A percentile compares a stretch with the other conserved stretches of the same genome.
Evolutionary conservation across 108 stramenopile species (phyloP).

Genomic region (Nitzschia sp.): DNA sequence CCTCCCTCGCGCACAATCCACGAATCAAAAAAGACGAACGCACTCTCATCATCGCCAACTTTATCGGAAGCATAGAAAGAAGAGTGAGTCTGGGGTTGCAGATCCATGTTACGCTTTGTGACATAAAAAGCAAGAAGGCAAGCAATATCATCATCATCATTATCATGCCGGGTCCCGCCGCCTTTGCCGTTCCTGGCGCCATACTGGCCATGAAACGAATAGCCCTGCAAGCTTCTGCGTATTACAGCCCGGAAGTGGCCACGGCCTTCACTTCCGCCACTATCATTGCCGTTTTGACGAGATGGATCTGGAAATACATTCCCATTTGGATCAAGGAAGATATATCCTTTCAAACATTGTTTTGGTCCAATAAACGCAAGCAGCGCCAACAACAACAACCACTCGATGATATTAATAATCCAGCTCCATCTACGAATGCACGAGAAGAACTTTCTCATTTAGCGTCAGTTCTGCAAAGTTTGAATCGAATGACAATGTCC

Average conservation of each 20-base stretch:
- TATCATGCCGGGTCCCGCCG: conserved; percentile 33
- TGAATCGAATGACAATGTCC: conserved; percentile 46
- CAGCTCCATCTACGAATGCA: background rate
- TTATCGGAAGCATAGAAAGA: too few species aligned
- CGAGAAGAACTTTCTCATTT: conserved; percentile 49
- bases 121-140: too few species aligned
- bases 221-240: conserved; percentile 22
- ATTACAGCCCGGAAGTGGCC: conserved; percentile 7
- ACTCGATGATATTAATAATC: conserved; percentile 2
- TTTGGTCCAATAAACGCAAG: background rate
- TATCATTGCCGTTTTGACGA: conserved; percentile 23
- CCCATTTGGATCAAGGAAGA: conserved; percentile 69
- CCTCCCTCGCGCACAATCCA: too few species aligned
- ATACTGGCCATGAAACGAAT: conserved; percentile 33
- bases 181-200: conserved; percentile 33
- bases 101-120: too few species aligned
- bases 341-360: conserved; percentile 41
- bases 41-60: too few species aligned
- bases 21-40: too few species aligned
- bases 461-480: conserved; percentile 48
- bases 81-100: too few species aligned
- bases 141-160: too few species aligned
- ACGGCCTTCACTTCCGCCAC: conserved; percentile 27
- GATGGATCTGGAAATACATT: conserved; percentile 38
- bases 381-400: too few species aligned